Percentiles rank a stretch among this genome's conserved stretches.
Evolutionary conservation across 2,329 filamentous ascomycete species (phyloP).

Genomic region (Colletotrichum sp.): DNA sequence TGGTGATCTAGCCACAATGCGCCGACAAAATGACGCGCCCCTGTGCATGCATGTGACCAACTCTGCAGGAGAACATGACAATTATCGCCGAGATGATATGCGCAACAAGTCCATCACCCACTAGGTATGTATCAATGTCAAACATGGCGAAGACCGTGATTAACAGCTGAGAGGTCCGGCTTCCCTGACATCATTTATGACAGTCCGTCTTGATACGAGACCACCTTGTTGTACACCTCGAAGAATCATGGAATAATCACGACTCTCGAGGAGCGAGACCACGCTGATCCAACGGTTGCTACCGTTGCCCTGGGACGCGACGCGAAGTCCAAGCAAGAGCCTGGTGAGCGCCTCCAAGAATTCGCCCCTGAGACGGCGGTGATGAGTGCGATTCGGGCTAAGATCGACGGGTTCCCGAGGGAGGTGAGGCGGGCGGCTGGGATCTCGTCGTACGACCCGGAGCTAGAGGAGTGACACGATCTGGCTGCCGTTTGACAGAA

Average conservation of each 20-base stretch:
- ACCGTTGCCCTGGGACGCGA: not conserved
- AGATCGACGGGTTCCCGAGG: not conserved
- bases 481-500: slow-evolving; percentile 10
- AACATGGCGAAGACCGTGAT: not conserved
- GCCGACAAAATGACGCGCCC: not conserved
- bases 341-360: not conserved
- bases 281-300: not conserved
- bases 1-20: not conserved
- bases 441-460: not conserved
- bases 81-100: not conserved
- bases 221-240: not conserved
- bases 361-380: not conserved
- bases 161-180: not conserved
- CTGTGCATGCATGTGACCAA: not conserved
- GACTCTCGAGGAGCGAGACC: not conserved
- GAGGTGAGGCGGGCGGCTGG: slow-evolving; percentile 6
- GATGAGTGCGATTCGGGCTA: not conserved
- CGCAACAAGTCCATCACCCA: not conserved
- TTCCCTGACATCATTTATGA: not conserved
- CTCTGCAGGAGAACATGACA: not conserved
- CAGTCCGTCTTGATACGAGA: not conserved
- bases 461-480: slow-evolving; percentile 2
- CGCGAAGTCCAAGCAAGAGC: not conserved
- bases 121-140: not conserved
- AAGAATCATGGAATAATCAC: not conserved